Conservation (phyloP, 495 filamentous ascomycete genomes). For the Aspergillus hancockii region DNA sequence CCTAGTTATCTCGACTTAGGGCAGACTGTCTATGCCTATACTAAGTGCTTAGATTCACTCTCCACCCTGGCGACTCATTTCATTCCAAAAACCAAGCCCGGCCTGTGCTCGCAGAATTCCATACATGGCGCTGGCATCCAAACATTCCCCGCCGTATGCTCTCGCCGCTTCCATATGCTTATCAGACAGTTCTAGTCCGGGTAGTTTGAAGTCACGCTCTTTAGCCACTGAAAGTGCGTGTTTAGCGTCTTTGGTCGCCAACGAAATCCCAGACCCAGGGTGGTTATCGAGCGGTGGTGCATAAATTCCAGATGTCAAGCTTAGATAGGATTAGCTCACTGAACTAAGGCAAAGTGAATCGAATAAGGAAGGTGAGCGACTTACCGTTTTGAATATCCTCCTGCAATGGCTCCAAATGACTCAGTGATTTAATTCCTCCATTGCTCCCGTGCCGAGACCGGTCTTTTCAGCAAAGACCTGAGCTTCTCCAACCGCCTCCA, state of each 20-base stretch:
- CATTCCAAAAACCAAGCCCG: not conserved
- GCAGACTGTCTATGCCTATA: too few species aligned
- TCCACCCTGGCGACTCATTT: not conserved
- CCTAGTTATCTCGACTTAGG: too few species aligned
- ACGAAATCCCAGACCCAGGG: not conserved
- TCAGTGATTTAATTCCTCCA: conserved; percentile 32
- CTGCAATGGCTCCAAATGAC: conserved; percentile 1
- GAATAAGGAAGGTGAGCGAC: too few species aligned
- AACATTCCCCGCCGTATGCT: not conserved
- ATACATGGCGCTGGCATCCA: conserved; percentile 6
- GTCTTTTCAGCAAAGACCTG: conserved; percentile 42
- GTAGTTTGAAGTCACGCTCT: not conserved
- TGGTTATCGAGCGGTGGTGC: not conserved
- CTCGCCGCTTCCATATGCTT: not conserved
- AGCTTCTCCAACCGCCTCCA: conserved; percentile 35
- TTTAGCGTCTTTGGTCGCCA: conserved; percentile 3
- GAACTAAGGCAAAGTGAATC: too few species aligned
- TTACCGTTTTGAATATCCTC: conserved; percentile 1
- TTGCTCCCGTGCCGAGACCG: conserved; percentile 29
- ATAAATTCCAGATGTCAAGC: not conserved
- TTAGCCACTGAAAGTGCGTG: conserved; percentile 2
- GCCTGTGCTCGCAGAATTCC: not conserved
- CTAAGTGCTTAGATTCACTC: too few species aligned
- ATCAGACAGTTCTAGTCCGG: not conserved
- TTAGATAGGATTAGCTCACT: not conserved